Evolutionary conservation across 805 yeast species (phyloP), one percentile per base, ranked within the genome.

Genomic region (Saturnispora sekii): DNA sequence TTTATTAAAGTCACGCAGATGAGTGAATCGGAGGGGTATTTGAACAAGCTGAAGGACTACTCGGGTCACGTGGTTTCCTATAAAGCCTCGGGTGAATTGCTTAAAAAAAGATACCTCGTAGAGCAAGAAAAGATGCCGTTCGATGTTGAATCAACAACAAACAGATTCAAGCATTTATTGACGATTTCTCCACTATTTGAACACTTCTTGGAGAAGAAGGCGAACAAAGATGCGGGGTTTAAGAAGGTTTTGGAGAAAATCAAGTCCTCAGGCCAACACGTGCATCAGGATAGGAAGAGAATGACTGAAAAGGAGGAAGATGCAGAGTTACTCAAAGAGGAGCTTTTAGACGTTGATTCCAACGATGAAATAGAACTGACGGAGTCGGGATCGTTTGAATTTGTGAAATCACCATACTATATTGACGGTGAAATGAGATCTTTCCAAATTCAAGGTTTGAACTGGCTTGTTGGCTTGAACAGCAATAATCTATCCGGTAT

Each of bases 391-490:
- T 15, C 21, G 5, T 66, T 66, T 36, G 80, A 73, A 53, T 74
- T 75, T 52, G 65, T 74, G 5, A 76, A 72, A 43, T 64, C 70
- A 48, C 98, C 98, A 0, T 69, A 77, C 3, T 90, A 72, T 58
- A 67, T 90, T 36, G 65, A 79, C 34, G 98, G 98, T 9, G 71
- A 60, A 44, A 67, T 93, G 54, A 74, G 98, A 54, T 95, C 87
- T 58, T 90, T 93, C 60, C 98, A 90, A 66, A 70, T 90, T 29
- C 96, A 88, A 59, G 98, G 98, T 41, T 72, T 90, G 42, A 93
- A 93, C 64, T 90, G 98, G 98, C 71, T 90, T 57, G 81, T 90
- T 15, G 79, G 94, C 1, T 65, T 90, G 32, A 85, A 88, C 60
- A 96, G 89, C 53, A 87, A 90, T 62, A 76, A 83, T 54, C 72